Evolutionary conservation across 176 grass and related monocot species (phyloP).

Genomic region (Oryza coarctata): DNA sequence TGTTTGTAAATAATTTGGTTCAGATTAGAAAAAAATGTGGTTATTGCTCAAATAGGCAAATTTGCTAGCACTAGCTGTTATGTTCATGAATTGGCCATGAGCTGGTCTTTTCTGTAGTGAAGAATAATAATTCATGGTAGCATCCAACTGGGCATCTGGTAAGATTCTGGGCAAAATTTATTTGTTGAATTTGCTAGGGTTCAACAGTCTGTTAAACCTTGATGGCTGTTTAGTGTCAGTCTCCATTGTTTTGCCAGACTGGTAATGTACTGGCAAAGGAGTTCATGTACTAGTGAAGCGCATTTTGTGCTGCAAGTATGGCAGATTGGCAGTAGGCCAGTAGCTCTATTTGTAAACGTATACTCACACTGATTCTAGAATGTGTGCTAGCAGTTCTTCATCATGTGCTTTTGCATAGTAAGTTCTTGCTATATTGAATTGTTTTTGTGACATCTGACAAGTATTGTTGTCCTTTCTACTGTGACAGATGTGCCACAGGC

Average conservation of each 20-base stretch:
- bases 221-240: neutral
- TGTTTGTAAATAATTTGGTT: neutral
- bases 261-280: neutral
- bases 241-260: neutral
- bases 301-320: neutral
- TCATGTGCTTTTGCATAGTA: conserved; percentile 9
- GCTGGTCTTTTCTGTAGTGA: neutral
- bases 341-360: neutral
- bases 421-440: conserved; percentile 28
- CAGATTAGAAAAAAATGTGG: neutral
- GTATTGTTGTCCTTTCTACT: conserved; percentile 10
- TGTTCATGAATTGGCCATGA: conserved; percentile 6
- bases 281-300: neutral
- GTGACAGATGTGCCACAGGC: conserved; percentile 79
- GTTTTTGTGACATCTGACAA: conserved; percentile 10
- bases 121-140: neutral
- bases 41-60: conserved; percentile 5
- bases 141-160: conserved; percentile 3
- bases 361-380: neutral
- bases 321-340: neutral
- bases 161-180: neutral
- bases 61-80: neutral
- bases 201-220: neutral
- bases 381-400: neutral
- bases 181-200: neutral